Evolutionary conservation across 2,329 filamentous ascomycete species (phyloP).

Genomic region (Neobulgaria alba): DNA sequence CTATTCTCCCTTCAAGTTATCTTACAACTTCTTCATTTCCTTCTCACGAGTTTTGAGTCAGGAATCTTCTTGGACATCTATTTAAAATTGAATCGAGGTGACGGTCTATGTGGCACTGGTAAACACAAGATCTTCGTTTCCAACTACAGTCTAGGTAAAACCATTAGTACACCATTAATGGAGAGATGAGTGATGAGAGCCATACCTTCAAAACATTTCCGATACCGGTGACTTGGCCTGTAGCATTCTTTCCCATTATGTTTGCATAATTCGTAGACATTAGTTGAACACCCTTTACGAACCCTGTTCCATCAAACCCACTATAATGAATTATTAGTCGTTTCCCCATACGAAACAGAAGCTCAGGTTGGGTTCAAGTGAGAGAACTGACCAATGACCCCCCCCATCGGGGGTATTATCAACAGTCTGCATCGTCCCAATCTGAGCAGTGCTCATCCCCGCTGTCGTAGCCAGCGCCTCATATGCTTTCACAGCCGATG

Average conservation of each 20-base stretch:
- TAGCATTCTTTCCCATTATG: conserved; percentile 42
- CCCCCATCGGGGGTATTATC: conserved; percentile 47
- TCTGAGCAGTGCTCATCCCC: conserved; percentile 36
- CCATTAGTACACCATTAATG: conserved; percentile 7
- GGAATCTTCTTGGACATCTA: too few species aligned
- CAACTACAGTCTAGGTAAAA: conserved; percentile 16
- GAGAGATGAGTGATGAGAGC: not conserved
- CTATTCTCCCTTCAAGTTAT: too few species aligned
- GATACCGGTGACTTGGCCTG: conserved; percentile 41
- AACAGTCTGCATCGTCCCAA: conserved; percentile 46
- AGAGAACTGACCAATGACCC: too few species aligned
- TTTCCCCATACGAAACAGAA: too few species aligned
- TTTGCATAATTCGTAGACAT: conserved; percentile 44
- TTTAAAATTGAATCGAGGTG: too few species aligned
- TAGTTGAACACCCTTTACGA: conserved; percentile 48
- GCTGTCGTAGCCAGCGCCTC: conserved; percentile 37
- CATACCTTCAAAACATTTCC: conserved; percentile 37
- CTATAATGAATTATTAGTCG: too few species aligned
- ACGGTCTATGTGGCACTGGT: conserved; percentile 8
- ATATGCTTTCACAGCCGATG: conserved; percentile 41
- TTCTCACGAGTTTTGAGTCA: too few species aligned
- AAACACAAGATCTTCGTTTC: conserved; percentile 21
- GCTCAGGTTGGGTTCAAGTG: too few species aligned
- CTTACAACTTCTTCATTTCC: too few species aligned
- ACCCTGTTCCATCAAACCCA: conserved; percentile 46